These are phyloP conservation scores for Collybiopsis luxurians DNA, from an alignment of 768 basidiomycete genomes.

Conservation along the genomic window DNA sequence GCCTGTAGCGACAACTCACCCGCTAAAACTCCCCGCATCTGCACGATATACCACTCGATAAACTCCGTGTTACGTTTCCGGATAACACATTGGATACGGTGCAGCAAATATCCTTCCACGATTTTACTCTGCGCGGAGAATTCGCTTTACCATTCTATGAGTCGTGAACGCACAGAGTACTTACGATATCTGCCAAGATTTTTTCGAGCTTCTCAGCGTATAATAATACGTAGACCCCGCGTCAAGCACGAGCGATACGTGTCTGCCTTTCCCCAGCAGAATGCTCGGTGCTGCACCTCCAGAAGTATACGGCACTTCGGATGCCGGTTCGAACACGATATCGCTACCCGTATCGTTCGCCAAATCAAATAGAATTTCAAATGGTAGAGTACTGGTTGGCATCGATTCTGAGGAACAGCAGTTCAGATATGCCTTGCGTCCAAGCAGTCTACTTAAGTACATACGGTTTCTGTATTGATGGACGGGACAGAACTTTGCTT, in stretches of 20 bases:
- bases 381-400: slow-evolving; percentile 50
- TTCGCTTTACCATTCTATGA: background rate
- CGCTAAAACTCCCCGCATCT: background rate
- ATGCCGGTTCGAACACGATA: background rate
- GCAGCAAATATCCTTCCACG: slow-evolving; percentile 43
- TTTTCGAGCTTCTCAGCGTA: slow-evolving; percentile 25
- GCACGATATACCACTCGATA: slow-evolving; percentile 4
- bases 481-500: too few species aligned
- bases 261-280: slow-evolving; percentile 37
- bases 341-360: slow-evolving; percentile 38
- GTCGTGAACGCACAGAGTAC: slow-evolving; percentile 18
- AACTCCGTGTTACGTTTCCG: slow-evolving; percentile 10
- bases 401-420: slow-evolving; percentile 16
- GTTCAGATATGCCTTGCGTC: background rate
- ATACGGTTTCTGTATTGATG: background rate
- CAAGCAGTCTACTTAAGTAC: background rate
- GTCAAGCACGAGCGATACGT: slow-evolving; percentile 43
- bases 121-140: slow-evolving; percentile 31
- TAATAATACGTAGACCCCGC: slow-evolving; percentile 50
- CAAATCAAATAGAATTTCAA: slow-evolving; percentile 52
- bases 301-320: background rate
- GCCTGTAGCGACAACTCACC: too few species aligned
- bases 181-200: slow-evolving; percentile 44
- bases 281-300: slow-evolving; percentile 27
- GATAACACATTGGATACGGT: slow-evolving; percentile 24